Evolutionary conservation across 129 eudicot species (phyloP), one percentile per base, ranked within the genome.

Genomic region (Lactuca saligna): DNA sequence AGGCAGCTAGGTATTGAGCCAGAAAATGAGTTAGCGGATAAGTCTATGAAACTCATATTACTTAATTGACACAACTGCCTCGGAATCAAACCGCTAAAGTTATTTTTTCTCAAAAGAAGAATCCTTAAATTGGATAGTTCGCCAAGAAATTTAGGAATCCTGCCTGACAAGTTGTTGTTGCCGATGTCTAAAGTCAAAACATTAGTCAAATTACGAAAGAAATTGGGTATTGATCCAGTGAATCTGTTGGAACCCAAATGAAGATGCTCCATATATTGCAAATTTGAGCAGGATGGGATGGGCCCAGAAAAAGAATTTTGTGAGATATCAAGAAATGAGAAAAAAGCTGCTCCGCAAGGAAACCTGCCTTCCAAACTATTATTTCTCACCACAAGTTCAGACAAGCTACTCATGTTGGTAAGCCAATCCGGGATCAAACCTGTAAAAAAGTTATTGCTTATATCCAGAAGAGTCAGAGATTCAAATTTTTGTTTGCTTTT

Each of bases 161-260:
- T 15, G 1, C 76, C 84, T 0, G 68, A 68, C n/a, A 80, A 54
- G 5, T 17, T 5, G 44, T 80, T 80, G 57, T 69, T 44, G 56
- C 73, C 29, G 0, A 75, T n/a, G 60, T 77, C 86, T 54, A 81
- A 42, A 54, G 75, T 59, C 51, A 77, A 70, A 10, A 77, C 39
- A 0, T 17, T 8, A 0, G 56, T 8, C 37, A 59, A 49, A 44
- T 57, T 66, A 8, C 54, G 44, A 15, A 72, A 51, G 1, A 11
- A 25, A 35, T n/a, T n/a, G 0, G 81, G 85, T 55, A 81, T 2
- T 3, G 29, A 25, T 49, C 80, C 75, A 0, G 46, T 61, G 42
- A 81, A 65, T 31, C 17, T 50, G 25, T 81, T 77, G n/a, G 60
- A 60, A 15, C 65, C 76, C 12, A 77, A 50, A 46, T 72, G 86